These are phyloP conservation scores for Penicillium capsulatum DNA, from an alignment of 2,329 filamentous ascomycete genomes.

Conservation along the genomic window DNA sequence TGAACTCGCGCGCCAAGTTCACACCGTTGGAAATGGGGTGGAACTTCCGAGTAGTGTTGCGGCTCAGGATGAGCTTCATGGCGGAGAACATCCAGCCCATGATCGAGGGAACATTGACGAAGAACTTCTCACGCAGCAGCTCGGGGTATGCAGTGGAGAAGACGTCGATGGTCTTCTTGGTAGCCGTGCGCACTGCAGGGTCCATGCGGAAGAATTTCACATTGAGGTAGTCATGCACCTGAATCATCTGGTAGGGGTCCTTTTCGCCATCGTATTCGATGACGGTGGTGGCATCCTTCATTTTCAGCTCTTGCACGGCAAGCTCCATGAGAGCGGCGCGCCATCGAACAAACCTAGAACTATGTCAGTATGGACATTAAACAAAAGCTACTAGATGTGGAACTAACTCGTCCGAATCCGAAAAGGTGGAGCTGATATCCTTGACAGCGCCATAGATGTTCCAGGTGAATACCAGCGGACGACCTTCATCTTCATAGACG, in stretches of 20 bases:
- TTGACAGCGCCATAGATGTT: slow-evolving; percentile 90
- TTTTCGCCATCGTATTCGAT: slow-evolving; percentile 53
- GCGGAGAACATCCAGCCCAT: slow-evolving; percentile 83
- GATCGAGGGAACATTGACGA: slow-evolving; percentile 84
- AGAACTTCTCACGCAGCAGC: slow-evolving; percentile 85
- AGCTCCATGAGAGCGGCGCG: slow-evolving; percentile 87
- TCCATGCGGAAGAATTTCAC: slow-evolving; percentile 84
- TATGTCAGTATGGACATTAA: neutral
- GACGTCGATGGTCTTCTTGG: slow-evolving; percentile 73
- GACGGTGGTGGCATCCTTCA: slow-evolving; percentile 67
- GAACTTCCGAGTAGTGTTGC: slow-evolving; percentile 73
- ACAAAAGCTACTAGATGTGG: neutral
- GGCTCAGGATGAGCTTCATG: slow-evolving; percentile 70
- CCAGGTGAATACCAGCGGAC: slow-evolving; percentile 69
- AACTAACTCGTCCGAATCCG: slow-evolving; percentile 70
- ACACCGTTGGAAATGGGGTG: slow-evolving; percentile 71
- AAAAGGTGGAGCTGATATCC: slow-evolving; percentile 75
- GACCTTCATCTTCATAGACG: slow-evolving; percentile 56
- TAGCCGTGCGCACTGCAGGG: slow-evolving; percentile 68
- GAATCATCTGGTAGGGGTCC: slow-evolving; percentile 85
- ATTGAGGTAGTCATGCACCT: slow-evolving; percentile 88
- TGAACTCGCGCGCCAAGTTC: slow-evolving; percentile 60
- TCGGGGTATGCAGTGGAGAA: slow-evolving; percentile 85
- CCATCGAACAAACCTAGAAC: slow-evolving; percentile 76
- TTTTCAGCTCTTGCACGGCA: slow-evolving; percentile 68